Conservation (phyloP, 1,284 basidiomycete species). For the Rhodotorula sp. region DNA sequence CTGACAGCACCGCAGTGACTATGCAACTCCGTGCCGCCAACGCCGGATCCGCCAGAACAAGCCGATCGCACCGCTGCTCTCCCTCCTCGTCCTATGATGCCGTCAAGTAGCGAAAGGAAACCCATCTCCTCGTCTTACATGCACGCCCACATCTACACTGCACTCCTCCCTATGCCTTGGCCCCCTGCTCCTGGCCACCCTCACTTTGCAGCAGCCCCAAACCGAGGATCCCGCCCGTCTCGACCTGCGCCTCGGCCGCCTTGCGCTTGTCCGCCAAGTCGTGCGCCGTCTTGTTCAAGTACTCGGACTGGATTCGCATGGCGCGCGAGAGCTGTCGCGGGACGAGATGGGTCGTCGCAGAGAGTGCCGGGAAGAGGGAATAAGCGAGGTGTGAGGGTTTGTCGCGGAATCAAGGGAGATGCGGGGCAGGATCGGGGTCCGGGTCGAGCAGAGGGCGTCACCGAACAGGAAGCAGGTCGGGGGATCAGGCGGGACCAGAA, state of each 20-base stretch:
- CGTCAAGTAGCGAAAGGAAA: neutral
- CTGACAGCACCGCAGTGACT: no score
- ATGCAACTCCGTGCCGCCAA: no score
- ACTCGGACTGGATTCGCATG: constrained; percentile 43
- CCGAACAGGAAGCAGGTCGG: neutral
- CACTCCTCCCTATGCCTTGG: neutral
- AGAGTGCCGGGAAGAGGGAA: no score
- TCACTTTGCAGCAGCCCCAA: constrained; percentile 25
- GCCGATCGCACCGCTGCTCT: no score
- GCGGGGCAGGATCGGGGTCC: no score
- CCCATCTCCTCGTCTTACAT: neutral
- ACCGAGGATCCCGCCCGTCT: constrained; percentile 32
- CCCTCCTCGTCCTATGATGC: neutral
- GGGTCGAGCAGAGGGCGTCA: no score
- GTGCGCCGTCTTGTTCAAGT: constrained; percentile 40
- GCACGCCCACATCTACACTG: neutral
- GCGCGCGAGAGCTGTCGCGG: constrained; percentile 42
- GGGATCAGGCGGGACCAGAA: neutral
- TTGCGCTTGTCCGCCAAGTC: constrained; percentile 41
- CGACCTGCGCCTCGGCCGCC: constrained; percentile 26
- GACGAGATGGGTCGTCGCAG: neutral
- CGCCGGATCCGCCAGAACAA: no score
- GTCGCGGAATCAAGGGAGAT: no score
- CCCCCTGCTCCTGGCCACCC: constrained; percentile 1
- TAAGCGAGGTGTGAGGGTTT: neutral